These are phyloP conservation scores for Phytopythium montanum DNA, from an alignment of 352 stramenopile species.

Conservation along the genomic window DNA sequence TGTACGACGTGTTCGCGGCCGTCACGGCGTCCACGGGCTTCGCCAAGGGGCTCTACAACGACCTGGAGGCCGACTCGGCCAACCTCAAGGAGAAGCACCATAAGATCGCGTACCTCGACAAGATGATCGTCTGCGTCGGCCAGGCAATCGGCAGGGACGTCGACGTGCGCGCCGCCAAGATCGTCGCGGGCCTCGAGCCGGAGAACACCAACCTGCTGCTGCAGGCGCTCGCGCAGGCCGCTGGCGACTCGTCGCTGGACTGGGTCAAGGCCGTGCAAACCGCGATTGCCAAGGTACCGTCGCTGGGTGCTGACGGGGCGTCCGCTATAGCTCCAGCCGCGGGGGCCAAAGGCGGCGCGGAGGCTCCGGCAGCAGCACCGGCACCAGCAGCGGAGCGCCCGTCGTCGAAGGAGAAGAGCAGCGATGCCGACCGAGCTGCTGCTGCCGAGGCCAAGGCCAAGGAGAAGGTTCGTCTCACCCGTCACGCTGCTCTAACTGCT, in stretches of 20 bases:
- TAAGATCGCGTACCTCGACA: conserved; percentile 84
- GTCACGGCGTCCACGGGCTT: conserved; percentile 88
- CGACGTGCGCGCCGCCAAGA: conserved; percentile 79
- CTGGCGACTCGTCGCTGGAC: conserved; percentile 57
- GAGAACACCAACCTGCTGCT: conserved; percentile 86
- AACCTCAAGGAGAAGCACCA: conserved; percentile 88
- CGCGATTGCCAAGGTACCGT: conserved; percentile 61
- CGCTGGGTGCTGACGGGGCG: conserved; percentile 47
- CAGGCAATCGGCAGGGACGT: conserved; percentile 58
- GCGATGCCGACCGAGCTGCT: conserved; percentile 16
- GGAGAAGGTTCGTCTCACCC: conserved; percentile 22
- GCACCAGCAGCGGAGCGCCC: conserved; percentile 23
- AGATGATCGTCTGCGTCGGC: conserved; percentile 82
- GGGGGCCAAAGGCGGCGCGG: conserved; percentile 20
- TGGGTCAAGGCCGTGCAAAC: conserved; percentile 63
- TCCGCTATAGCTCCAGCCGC: conserved; percentile 12
- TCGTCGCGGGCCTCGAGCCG: conserved; percentile 78
- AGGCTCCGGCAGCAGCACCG: conserved; percentile 11
- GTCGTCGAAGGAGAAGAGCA: conserved; percentile 41
- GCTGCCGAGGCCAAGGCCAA: conserved; percentile 50
- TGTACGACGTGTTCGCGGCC: conserved; percentile 93
- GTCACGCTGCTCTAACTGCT: neutral
- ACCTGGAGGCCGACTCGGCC: conserved; percentile 66
- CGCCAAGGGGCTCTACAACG: conserved; percentile 76
- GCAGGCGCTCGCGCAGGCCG: conserved; percentile 55